phyloP scores from a whole-genome alignment of 139 green algal species.

The Chlorella sp. region DNA sequence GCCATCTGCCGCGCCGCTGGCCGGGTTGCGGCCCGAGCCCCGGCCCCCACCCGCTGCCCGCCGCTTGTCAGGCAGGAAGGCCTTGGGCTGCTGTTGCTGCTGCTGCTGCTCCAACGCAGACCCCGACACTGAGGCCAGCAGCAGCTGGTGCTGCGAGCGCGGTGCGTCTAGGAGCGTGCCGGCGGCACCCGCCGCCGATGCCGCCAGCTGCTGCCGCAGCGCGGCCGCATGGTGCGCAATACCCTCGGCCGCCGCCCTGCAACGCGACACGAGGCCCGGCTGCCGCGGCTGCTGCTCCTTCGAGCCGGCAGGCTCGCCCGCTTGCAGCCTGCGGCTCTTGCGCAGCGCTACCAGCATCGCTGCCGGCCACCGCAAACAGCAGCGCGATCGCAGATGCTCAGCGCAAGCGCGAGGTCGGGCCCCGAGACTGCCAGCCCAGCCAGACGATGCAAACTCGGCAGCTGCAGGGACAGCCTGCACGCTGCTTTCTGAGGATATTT shows the following conservation, averaged over 20 bases:
- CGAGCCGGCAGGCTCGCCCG: too few relatives aligned
- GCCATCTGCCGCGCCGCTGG: background rate
- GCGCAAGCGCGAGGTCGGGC: too few relatives aligned
- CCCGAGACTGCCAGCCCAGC: too few relatives aligned
- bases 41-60: background rate
- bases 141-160: background rate
- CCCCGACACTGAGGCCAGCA: conserved; percentile 28
- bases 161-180: background rate
- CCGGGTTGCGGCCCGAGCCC: background rate
- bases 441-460: too few relatives aligned
- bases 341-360: too few relatives aligned
- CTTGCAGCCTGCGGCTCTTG: too few relatives aligned
- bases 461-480: too few relatives aligned
- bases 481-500: too few relatives aligned
- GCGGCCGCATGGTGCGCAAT: background rate
- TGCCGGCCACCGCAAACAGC: too few relatives aligned
- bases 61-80: conserved; percentile 20
- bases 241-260: background rate
- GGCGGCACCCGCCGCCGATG: background rate
- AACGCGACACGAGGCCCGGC: background rate
- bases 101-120: conserved; percentile 5
- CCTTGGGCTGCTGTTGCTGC: background rate
- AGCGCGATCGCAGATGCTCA: too few relatives aligned
- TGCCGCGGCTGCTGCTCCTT: background rate
- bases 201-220: background rate